Evolutionary conservation across 2,329 filamentous ascomycete species (phyloP).

Genomic region (Didymellaceae sp.): DNA sequence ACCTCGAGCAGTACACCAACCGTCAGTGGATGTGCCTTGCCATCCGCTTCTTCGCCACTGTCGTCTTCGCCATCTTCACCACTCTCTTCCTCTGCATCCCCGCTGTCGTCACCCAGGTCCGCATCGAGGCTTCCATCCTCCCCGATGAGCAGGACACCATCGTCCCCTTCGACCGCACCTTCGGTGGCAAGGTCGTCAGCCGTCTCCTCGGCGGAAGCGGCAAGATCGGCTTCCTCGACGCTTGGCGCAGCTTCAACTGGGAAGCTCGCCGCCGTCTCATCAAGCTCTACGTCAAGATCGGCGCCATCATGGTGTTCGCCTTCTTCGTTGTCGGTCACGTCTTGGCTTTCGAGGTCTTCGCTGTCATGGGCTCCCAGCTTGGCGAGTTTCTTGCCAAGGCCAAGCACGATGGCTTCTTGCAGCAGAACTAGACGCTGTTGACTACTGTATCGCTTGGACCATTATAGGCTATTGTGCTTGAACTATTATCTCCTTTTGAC

Average conservation of each 20-base stretch:
- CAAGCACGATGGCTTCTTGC: constrained; percentile 21
- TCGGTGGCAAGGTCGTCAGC: constrained; percentile 78
- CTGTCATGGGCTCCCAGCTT: constrained; percentile 53
- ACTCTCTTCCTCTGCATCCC: constrained; percentile 78
- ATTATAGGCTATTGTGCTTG: background rate
- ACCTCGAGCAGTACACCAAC: constrained; percentile 45
- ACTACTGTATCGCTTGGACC: background rate
- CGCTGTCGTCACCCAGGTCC: constrained; percentile 75
- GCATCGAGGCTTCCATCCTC: constrained; percentile 86
- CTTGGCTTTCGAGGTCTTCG: constrained; percentile 60
- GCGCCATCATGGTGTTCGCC: constrained; percentile 59
- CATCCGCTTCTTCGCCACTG: constrained; percentile 52
- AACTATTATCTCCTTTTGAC: background rate
- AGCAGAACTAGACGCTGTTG: constrained; percentile 5
- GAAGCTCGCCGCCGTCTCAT: constrained; percentile 75
- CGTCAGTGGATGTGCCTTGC: constrained; percentile 38
- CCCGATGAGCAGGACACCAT: constrained; percentile 82
- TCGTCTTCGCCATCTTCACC: constrained; percentile 54
- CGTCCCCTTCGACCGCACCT: constrained; percentile 88
- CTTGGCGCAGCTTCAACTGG: constrained; percentile 79
- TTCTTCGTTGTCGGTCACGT: constrained; percentile 57
- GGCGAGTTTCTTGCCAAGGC: constrained; percentile 29
- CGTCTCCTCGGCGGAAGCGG: constrained; percentile 75
- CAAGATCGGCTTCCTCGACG: constrained; percentile 73
- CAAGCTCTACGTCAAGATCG: constrained; percentile 76